Base-by-base conservation (phyloP, 352 stramenopile species). In the Hyaloperonospora brassicae region DNA sequence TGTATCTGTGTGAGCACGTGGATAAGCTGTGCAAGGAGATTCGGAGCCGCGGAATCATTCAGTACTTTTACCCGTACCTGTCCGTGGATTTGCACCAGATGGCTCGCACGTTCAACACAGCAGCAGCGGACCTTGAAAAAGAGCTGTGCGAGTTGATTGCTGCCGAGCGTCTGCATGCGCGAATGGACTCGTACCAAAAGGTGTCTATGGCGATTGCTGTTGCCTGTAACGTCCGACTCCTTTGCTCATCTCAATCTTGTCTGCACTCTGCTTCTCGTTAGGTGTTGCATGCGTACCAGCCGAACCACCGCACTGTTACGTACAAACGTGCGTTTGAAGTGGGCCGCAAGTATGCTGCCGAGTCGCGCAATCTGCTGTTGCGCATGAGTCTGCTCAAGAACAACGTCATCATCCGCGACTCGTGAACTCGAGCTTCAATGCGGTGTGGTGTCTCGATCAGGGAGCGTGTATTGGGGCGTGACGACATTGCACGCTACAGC, bases 151-250 rank as follows among this genome's bases (percentile, higher is more conserved):
- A 80, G 13, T 65, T 96, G 9, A 95, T 96, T 55, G 59, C 68
- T 0, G 70, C 71, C 0, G 70, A 78, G 43, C 84, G 87, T 59
- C 72, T 96, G 13, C 66, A 79, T 31, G 87, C 84, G 6, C 79
- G 83, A 48, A 89, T 96, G 56, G 87, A 96, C 72, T 89, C 84
- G 47, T 90, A 95, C 53, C 67, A 89, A 51, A 93, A 92, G 76
- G 82, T 93, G n/a, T n/a, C n/a, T n/a, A n/a, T n/a, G n/a, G n/a
- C n/a, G n/a, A n/a, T n/a, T n/a, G n/a, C n/a, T n/a, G n/a, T n/a
- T n/a, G n/a, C n/a, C n/a, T n/a, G n/a, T n/a, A n/a, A n/a, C n/a
- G n/a, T n/a, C n/a, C n/a, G n/a, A n/a, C n/a, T n/a, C n/a, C n/a
- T n/a, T n/a, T n/a, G n/a, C n/a, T n/a, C n/a, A n/a, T n/a, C n/a